A percentile compares a stretch with the other conserved stretches of the same genome.
These are phyloP conservation scores for Paulownia fortunei DNA, from an alignment of 257 asterid genomes.

Conservation along the genomic window DNA sequence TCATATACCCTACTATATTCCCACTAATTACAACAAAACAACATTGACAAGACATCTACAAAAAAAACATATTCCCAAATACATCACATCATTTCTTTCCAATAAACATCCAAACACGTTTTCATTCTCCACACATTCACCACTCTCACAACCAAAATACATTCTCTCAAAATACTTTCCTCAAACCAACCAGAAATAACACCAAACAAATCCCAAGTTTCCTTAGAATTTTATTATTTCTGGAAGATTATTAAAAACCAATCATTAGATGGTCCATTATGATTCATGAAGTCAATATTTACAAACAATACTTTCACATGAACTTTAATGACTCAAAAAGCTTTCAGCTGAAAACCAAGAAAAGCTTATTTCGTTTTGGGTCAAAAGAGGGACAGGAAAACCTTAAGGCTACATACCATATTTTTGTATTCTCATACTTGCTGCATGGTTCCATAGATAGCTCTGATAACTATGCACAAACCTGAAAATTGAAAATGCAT, in stretches of 20 bases:
- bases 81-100: too few species aligned
- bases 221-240: background rate
- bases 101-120: too few species aligned
- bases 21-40: too few species aligned
- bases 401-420: conserved; percentile 56
- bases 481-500: conserved; percentile 59
- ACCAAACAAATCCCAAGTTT: too few species aligned
- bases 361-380: background rate
- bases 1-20: too few species aligned
- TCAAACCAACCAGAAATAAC: too few species aligned
- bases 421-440: conserved; percentile 81
- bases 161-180: too few species aligned
- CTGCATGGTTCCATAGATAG: conserved; percentile 96
- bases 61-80: too few species aligned
- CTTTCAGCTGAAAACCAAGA: conserved; percentile 10
- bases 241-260: background rate
- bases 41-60: too few species aligned
- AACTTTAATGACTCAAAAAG: background rate
- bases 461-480: conserved; percentile 97
- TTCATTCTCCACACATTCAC: too few species aligned
- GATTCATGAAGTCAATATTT: background rate
- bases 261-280: background rate
- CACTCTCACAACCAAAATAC: too few species aligned
- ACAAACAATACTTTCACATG: background rate
- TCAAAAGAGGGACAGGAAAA: conserved; percentile 1